Percentiles rank a stretch among this genome's conserved stretches.
These are phyloP conservation scores for Russula griseocarnosa DNA, from an alignment of 768 basidiomycete genomes.

Conservation along the genomic window DNA sequence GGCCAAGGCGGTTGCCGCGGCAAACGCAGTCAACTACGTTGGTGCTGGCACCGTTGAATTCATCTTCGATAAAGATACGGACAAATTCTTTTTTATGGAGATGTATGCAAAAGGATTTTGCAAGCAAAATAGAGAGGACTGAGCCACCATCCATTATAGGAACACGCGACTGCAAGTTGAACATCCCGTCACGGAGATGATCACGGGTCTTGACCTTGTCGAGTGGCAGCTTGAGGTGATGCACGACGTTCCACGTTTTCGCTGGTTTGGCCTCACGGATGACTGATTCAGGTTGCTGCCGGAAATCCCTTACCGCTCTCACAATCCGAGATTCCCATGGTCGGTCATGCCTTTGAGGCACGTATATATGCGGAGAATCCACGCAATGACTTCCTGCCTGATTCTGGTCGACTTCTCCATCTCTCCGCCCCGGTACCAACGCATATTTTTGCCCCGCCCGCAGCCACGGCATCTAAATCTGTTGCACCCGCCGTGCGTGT, in stretches of 20 bases:
- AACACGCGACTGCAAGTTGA: constrained; percentile 85
- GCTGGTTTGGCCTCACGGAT: constrained; percentile 9
- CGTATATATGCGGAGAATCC: constrained; percentile 96
- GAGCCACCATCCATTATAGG: constrained; percentile 39
- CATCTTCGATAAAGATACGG: constrained; percentile 89
- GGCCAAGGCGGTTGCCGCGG: constrained; percentile 87
- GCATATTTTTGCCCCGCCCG: constrained; percentile 55
- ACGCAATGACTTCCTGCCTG: constrained; percentile 87
- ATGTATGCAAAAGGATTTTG: constrained; percentile 49
- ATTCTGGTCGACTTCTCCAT: constrained; percentile 78
- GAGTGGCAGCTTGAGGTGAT: constrained; percentile 88
- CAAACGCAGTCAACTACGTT: constrained; percentile 84
- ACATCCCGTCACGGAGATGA: constrained; percentile 93
- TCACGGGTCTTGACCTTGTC: constrained; percentile 89
- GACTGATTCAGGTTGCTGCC: constrained; percentile 63
- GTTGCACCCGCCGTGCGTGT: constrained; percentile 70
- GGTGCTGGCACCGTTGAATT: constrained; percentile 96
- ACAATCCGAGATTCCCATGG: constrained; percentile 76
- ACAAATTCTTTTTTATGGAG: constrained; percentile 92
- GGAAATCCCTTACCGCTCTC: constrained; percentile 79
- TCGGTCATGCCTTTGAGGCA: constrained; percentile 92
- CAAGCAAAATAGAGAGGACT: neutral
- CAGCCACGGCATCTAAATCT: constrained; percentile 22
- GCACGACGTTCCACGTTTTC: neutral
- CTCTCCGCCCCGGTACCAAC: constrained; percentile 77